Evolutionary conservation across 116 monocot genomes (phyloP).

Genomic region (Posidonia oceanica): DNA sequence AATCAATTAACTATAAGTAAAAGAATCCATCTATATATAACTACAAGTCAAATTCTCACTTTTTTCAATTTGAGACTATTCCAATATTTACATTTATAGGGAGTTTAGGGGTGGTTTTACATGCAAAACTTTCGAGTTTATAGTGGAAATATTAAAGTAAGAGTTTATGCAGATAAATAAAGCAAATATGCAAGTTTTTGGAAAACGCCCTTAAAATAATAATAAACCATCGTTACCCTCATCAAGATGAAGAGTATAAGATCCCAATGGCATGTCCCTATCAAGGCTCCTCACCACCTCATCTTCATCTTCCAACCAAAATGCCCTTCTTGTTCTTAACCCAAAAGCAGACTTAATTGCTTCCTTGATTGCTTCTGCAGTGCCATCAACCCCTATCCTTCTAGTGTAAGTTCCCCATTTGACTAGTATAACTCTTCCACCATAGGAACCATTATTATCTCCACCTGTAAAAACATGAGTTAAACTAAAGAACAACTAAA

Average conservation of each 20-base stretch:
- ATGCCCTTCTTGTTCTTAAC: constrained; percentile 76
- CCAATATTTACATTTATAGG: too few relatives aligned
- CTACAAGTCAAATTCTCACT: too few relatives aligned
- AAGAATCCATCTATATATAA: too few relatives aligned
- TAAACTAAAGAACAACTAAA: not conserved
- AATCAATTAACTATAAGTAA: too few relatives aligned
- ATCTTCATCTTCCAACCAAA: constrained; percentile 99
- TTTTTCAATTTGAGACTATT: too few relatives aligned
- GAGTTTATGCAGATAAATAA: too few relatives aligned
- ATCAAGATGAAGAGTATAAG: constrained; percentile 83
- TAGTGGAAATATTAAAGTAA: too few relatives aligned
- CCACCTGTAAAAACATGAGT: constrained; percentile 27
- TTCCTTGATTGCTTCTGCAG: constrained; percentile 85
- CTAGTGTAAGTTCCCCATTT: constrained; percentile 80
- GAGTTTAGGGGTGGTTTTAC: too few relatives aligned
- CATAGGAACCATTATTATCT: constrained; percentile 45
- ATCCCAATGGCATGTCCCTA: constrained; percentile 90
- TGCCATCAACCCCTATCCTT: constrained; percentile 89
- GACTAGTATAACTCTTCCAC: constrained; percentile 80
- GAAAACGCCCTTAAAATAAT: not conserved
- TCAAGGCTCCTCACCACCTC: constrained; percentile 84
- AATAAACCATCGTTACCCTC: constrained; percentile 38
- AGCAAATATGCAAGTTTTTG: too few relatives aligned
- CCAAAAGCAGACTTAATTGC: constrained; percentile 93
- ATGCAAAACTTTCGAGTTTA: too few relatives aligned